A percentile compares a stretch with the other conserved stretches of the same genome.
Evolutionary conservation across 176 grass and related monocot genomes (phyloP).

Genomic region (Bonia amplexicaulis): DNA sequence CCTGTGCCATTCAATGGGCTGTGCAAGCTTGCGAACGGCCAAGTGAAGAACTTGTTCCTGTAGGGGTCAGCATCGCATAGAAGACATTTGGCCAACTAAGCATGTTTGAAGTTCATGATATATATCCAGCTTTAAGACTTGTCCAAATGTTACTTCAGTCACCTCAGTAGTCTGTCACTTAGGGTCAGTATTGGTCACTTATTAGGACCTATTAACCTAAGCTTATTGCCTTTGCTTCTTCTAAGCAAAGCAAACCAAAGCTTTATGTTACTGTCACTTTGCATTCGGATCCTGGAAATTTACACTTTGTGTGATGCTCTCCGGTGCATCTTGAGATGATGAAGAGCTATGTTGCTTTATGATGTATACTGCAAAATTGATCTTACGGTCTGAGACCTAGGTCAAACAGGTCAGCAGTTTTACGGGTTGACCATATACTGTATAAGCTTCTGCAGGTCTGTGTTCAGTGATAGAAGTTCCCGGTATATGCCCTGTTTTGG

Average conservation of each 20-base stretch:
- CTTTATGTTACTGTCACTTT: conserved; percentile 26
- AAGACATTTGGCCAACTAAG: conserved; percentile 20
- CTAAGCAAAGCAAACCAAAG: conserved; percentile 24
- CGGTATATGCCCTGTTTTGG: too few relatives aligned
- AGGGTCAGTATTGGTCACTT: not conserved
- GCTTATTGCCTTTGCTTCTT: conserved; percentile 13
- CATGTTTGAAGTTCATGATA: not conserved
- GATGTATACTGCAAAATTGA: not conserved
- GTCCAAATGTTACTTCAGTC: conserved; percentile 12
- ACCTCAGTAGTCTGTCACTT: not conserved
- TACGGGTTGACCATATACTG: not conserved
- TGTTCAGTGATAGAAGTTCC: not conserved
- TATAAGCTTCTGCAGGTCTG: not conserved
- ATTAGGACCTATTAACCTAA: conserved; percentile 21
- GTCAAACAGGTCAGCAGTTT: not conserved
- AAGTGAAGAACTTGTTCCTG: conserved; percentile 71
- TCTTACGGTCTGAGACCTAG: not conserved
- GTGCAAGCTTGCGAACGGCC: conserved; percentile 64
- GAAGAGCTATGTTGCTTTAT: not conserved
- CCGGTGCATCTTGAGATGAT: conserved; percentile 6
- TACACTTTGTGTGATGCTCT: not conserved
- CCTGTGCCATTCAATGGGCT: conserved; percentile 54
- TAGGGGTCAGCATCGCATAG: conserved; percentile 17
- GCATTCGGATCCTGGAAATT: not conserved
- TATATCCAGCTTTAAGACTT: not conserved